Evolutionary conservation across 2,329 filamentous ascomycete genomes (phyloP), one percentile per base, ranked within the genome.

Genomic region (Trichoderma aggressivum): DNA sequence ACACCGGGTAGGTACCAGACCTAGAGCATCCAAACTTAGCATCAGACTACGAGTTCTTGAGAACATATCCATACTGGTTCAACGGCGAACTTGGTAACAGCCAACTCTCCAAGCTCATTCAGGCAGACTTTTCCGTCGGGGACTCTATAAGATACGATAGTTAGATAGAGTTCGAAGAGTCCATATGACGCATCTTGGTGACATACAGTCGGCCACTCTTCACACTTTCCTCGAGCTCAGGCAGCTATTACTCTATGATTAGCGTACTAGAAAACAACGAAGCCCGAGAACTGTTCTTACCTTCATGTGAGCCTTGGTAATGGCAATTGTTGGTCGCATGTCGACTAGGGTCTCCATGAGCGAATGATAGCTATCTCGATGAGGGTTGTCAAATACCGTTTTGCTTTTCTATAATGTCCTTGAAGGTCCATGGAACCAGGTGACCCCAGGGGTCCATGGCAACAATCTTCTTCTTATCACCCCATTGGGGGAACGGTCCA

Each of bases 391-490:
- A 12, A 80, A 70, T 80, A 88, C 88, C 83, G 75, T 93, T 89
- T 58, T 98, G 90, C 64, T 91, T 89, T 62, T 92, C 86, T 76
- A 96, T 94, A 59, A 89, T 86, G 73, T 95, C 90, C 74, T 92
- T 92, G 84, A 91, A 97, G 3, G 97, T 82, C 91, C 91, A 94
- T 10, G 93, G 93, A 10, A 91, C 88, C 72, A 97, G 84, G 83
- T 98, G 96, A 7, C 96, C 95, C 80, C 92, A 93, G 0, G 95
- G 95, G 79, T 98, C 96, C 94, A 99, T 97, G 21, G 95, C 93
- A 16, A 98, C 95, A 74, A 99, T 98, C 85, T 98, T 98, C 81
- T 93, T 94, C 77, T 88, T 89, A 79, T 97, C 93, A 30, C 88
- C 88, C 95, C 95, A 99, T 82, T 96, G 90, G 8, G 93, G 90